Evolutionary conservation across 108 stramenopile genomes (phyloP), one percentile per base, ranked within the genome.

Genomic region (Skeletonema menzelii): DNA sequence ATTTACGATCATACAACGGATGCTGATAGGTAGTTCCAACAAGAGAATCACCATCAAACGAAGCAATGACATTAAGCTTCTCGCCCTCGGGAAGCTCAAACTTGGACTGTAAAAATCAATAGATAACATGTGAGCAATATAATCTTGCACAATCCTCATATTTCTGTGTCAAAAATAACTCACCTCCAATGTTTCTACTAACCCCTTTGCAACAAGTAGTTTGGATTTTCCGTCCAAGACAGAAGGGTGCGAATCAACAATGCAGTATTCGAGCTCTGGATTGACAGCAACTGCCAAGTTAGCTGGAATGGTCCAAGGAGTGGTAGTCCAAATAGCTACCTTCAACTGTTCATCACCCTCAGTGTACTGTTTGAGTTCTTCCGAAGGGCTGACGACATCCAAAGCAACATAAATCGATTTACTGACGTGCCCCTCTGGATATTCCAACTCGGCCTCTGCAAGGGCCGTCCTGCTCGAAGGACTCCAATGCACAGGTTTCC

Each of bases 401-500:
- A 99, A 93, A 12, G 84, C 95, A 24, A 97, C 97, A 70, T 97
- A 98, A 63, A 97, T 91, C 26, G 91, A 90, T 68, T 90, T 93
- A 32, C 95, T 96, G 10, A 95, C 64, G 80, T 97, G 95, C 68
- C 92, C 93, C 46, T 97, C 96, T 13, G 96, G 96, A 81, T 98
- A 98, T 72, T 99, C 98, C 73, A 98, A 74, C 79, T 99, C 99
- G 0, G 99, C 99, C 76, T 99, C 99, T 6, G 99, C 99, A 53
- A 99, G 76, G 1, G 99, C 99, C 3, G 99, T 98, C 26, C 85
- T 79, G 55, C 94, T 94, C 2, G 97, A 97, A 38, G 98, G 98
- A 28, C 95, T 97, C 98, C 98, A 99, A 74, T 98, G 96, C 10
- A 99, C 98, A 13, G 99, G 99, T 82, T 99, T 98, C 17, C 94